Percentiles rank a stretch among this genome's conserved stretches.
Evolutionary conservation across 2,329 filamentous ascomycete genomes (phyloP).

Genomic region (Thielaviopsis punctulata): DNA sequence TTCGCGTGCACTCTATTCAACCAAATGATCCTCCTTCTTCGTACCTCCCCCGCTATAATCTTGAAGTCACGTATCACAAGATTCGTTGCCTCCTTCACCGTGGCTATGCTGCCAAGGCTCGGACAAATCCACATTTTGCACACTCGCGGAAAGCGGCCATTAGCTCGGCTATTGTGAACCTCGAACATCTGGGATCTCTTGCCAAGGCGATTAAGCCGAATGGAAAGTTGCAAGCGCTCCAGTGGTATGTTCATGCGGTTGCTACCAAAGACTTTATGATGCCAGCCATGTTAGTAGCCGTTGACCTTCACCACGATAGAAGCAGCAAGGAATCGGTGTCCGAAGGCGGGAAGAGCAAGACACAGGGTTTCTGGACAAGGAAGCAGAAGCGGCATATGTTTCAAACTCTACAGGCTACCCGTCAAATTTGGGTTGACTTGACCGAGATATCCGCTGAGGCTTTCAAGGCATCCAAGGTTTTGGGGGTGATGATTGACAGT

Average conservation of each 20-base stretch:
- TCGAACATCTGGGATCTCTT: constrained; percentile 60
- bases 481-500: constrained; percentile 75
- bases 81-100: constrained; percentile 78
- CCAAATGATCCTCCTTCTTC: constrained; percentile 66
- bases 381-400: constrained; percentile 60
- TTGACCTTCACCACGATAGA: constrained; percentile 50
- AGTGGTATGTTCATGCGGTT: constrained; percentile 63
- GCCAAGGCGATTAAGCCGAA: constrained; percentile 56
- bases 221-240: constrained; percentile 54
- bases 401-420: constrained; percentile 50
- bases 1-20: constrained; percentile 48
- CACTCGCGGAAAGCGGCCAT: constrained; percentile 74
- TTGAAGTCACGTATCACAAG: constrained; percentile 78
- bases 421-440: constrained; percentile 63
- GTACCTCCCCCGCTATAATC: constrained; percentile 67
- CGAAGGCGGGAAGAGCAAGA: neutral
- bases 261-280: constrained; percentile 75
- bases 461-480: constrained; percentile 63
- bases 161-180: constrained; percentile 67
- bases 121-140: constrained; percentile 63
- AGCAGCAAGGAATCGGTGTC: constrained; percentile 27
- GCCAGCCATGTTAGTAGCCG: constrained; percentile 65
- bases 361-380: constrained; percentile 28
- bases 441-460: constrained; percentile 72
- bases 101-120: constrained; percentile 64